phyloP scores from a whole-genome alignment of 306 rosid genomes.

The Delonix regia region DNA sequence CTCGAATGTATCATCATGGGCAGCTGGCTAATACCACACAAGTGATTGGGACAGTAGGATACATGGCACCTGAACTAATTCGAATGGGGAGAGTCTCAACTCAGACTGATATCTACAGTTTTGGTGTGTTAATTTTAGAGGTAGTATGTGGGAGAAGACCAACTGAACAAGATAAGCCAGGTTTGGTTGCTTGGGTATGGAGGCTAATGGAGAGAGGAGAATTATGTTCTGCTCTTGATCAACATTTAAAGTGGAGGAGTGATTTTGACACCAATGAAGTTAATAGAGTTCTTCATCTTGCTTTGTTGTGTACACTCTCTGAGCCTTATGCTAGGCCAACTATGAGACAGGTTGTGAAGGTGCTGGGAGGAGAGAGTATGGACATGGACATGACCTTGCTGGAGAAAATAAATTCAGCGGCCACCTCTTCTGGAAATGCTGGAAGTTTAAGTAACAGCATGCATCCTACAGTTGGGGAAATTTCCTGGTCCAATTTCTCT shows the following conservation, averaged over 20 bases:
- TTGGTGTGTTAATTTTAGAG: slow-evolving; percentile 59
- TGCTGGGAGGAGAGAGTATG: slow-evolving; percentile 49
- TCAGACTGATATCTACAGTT: slow-evolving; percentile 56
- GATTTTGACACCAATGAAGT: slow-evolving; percentile 40
- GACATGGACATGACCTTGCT: slow-evolving; percentile 39
- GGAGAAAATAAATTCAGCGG: slow-evolving; percentile 39
- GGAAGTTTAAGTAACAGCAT: slow-evolving; percentile 12
- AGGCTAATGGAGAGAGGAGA: slow-evolving; percentile 48
- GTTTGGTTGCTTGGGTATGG: slow-evolving; percentile 54
- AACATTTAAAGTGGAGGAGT: slow-evolving; percentile 37
- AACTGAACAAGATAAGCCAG: slow-evolving; percentile 48
- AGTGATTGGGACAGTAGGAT: slow-evolving; percentile 65
- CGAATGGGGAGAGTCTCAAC: slow-evolving; percentile 49
- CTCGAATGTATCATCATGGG: slow-evolving; percentile 47
- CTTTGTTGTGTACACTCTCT: slow-evolving; percentile 55
- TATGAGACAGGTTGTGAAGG: slow-evolving; percentile 59
- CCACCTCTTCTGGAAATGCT: slow-evolving; percentile 7
- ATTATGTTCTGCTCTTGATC: slow-evolving; percentile 47
- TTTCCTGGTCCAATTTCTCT: slow-evolving; percentile 18
- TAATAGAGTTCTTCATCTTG: slow-evolving; percentile 55
- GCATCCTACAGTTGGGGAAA: slow-evolving; percentile 51
- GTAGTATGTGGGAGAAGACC: slow-evolving; percentile 58
- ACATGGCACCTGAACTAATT: slow-evolving; percentile 61
- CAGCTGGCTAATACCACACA: slow-evolving; percentile 37
- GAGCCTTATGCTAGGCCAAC: slow-evolving; percentile 59